A percentile compares a stretch with the other conserved stretches of the same genome.
phyloP scores from a whole-genome alignment of 768 basidiomycete species.

The Mycena latifolia region DNA sequence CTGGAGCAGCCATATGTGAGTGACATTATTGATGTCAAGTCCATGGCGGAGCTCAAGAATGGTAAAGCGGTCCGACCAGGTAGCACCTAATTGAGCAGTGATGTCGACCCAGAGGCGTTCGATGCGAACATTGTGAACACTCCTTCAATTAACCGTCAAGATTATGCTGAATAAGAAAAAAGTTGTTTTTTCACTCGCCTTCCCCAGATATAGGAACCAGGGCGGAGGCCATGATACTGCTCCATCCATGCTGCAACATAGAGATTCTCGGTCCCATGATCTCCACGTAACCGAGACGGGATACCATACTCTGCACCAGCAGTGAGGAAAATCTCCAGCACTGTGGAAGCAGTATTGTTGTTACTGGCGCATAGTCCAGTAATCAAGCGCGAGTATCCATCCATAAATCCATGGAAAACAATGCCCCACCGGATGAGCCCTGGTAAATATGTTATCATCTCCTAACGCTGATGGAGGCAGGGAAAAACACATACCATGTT shows the following conservation, averaged over 20 bases:
- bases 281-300: neutral
- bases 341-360: neutral
- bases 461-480: neutral
- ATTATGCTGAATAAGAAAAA: neutral
- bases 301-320: neutral
- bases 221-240: neutral
- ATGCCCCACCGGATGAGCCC: neutral
- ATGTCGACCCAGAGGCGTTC: conserved; percentile 55
- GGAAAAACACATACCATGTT: neutral
- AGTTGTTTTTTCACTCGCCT: neutral
- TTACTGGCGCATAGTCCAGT: neutral
- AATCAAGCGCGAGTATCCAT: neutral
- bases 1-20: conserved; percentile 57
- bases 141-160: conserved; percentile 36
- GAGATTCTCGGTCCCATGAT: neutral
- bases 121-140: conserved; percentile 55
- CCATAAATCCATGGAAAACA: neutral
- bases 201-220: neutral
- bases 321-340: neutral
- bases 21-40: conserved; percentile 41
- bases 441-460: neutral
- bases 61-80: conserved; percentile 53
- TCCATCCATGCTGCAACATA: neutral
- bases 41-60: conserved; percentile 45
- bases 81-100: conserved; percentile 46